Evolutionary conservation across 495 filamentous ascomycete genomes (phyloP), one percentile per base, ranked within the genome.

Genomic region (Cenococcum geophilum): DNA sequence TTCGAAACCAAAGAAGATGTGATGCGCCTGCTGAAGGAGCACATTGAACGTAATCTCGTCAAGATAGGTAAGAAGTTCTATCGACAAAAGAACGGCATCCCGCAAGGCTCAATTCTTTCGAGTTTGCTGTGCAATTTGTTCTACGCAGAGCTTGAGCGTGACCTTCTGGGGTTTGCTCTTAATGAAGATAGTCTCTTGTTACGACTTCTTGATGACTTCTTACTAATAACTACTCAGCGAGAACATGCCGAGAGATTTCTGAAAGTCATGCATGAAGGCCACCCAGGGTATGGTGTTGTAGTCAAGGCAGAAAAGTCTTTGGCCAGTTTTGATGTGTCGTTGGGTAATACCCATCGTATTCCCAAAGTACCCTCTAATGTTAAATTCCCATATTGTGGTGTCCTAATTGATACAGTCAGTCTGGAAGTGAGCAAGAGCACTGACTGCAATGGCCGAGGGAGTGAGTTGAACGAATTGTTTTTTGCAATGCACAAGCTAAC

Each of bases 121-220:
- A 87, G 83, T 52, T 76, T 89, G 34, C 78, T 98, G 0, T 97
- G 95, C 79, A 97, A 91, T 71, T 89, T 92, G 70, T 95, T 97
- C 70, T 97, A 97, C 69, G 92, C 87, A 4, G 82, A 91, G 62
- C 78, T 98, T 2, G 95, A 98, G 72, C 66, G 76, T 3, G 74
- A 84, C 22, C 73, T 84, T 2, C 75, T 98, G 3, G 69, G 73
- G 1, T 97, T 96, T 68, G 70, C 92, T 9, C 57, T 77, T 1
- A 69, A 76, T 4, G 72, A 77, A 2, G 76, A 88, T 8, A 83
- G 82, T 34, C 69, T 96, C 5, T 77, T 98, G 27, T 70, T 97
- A 42, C 78, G 93, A 42, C 79, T 96, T 1, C 87, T 95, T 43
- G 93, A 98, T 55, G 93, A 98, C 66, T 97, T 97, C 65, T 74